Evolutionary conservation across 441 rosid genomes (phyloP).

Genomic region (Jatropha podagrica): DNA sequence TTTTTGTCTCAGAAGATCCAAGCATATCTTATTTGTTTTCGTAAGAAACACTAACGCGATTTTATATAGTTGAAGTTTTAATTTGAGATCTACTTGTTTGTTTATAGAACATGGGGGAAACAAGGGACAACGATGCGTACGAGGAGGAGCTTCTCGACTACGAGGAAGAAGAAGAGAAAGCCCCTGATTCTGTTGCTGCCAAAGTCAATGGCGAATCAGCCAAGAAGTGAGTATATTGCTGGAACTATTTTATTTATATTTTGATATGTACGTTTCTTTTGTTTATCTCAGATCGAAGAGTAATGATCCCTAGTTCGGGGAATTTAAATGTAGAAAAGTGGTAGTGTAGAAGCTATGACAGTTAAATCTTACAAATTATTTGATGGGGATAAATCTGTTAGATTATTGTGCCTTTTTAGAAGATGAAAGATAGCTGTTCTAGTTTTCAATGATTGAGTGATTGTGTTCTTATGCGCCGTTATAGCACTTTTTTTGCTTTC

Average conservation of each 20-base stretch:
- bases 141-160: conserved; percentile 99
- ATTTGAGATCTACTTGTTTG: conserved; percentile 20
- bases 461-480: background rate
- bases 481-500: background rate
- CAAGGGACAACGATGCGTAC: conserved; percentile 89
- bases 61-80: background rate
- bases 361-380: background rate
- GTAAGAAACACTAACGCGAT: background rate
- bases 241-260: background rate
- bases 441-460: background rate
- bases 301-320: background rate
- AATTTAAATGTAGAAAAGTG: background rate
- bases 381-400: background rate
- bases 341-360: background rate
- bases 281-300: background rate
- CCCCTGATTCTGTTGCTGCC: conserved; percentile 59
- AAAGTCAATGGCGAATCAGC: conserved; percentile 89
- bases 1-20: background rate
- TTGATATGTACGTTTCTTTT: background rate
- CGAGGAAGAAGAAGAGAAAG: conserved; percentile 95
- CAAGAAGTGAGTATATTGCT: conserved; percentile 61
- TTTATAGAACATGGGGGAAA: conserved; percentile 68
- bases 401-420: background rate
- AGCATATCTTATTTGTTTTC: background rate
- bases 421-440: background rate